Conservation (phyloP, 352 stramenopile genomes). For the Thraustochytrium striatum region DNA sequence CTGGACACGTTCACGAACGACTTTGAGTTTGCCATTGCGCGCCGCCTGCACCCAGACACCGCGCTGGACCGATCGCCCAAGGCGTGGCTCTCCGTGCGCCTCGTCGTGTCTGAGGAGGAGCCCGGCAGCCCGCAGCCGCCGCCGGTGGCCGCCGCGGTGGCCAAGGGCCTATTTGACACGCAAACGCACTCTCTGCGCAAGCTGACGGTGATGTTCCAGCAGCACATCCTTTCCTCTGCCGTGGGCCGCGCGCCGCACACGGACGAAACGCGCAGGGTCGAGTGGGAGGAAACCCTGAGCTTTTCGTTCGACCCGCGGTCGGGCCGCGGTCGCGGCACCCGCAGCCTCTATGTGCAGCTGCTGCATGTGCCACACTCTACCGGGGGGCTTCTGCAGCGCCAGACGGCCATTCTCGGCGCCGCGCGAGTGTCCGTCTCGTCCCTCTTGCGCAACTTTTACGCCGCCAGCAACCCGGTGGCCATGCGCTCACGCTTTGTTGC, state of each 20-base stretch:
- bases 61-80: neutral
- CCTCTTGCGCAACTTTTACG: neutral
- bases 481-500: neutral
- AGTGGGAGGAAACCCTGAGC: slow-evolving; percentile 41
- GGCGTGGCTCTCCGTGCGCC: neutral
- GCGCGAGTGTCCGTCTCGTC: neutral
- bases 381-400: neutral
- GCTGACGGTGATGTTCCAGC: slow-evolving; percentile 29
- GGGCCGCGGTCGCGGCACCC: too few relatives aligned
- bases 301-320: slow-evolving; percentile 25
- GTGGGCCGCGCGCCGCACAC: neutral
- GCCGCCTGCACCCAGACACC: slow-evolving; percentile 23
- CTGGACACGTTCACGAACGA: neutral
- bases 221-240: neutral
- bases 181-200: neutral
- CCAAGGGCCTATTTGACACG: neutral
- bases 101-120: neutral
- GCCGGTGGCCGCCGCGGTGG: neutral
- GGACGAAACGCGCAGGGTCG: neutral
- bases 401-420: neutral
- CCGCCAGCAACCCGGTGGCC: neutral
- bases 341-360: slow-evolving; percentile 29
- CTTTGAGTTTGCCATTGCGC: slow-evolving; percentile 16
- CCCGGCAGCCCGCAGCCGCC: too few relatives aligned
- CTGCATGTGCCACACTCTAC: neutral